Evolutionary conservation across 2,329 filamentous ascomycete species (phyloP).

Genomic region (Mariannaea elegans): DNA sequence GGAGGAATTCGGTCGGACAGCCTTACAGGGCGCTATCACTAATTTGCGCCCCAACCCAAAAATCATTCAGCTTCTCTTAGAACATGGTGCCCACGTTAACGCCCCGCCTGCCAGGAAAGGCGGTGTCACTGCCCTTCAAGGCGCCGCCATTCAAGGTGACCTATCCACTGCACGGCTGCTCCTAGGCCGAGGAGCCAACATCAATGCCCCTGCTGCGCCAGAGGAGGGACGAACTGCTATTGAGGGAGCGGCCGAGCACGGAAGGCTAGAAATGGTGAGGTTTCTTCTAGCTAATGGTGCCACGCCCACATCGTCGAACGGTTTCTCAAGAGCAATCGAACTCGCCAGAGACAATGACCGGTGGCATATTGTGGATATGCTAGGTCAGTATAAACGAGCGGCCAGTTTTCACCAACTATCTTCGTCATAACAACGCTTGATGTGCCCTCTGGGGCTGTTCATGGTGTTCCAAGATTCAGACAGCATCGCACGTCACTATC

Average conservation of each 20-base stretch:
- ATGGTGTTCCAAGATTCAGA: too few relatives aligned
- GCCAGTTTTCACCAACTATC: too few relatives aligned
- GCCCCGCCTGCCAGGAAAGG: not conserved
- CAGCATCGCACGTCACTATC: too few relatives aligned
- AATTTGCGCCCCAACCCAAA: not conserved
- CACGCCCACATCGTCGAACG: not conserved
- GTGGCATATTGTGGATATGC: not conserved
- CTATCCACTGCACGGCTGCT: not conserved
- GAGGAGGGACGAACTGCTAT: constrained; percentile 6
- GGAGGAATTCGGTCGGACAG: not conserved
- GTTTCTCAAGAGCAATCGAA: constrained; percentile 4
- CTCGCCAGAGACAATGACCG: constrained; percentile 1
- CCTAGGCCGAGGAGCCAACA: not conserved
- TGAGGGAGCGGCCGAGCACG: constrained; percentile 18
- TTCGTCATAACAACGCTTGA: too few relatives aligned
- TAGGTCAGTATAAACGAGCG: not conserved
- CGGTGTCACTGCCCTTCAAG: constrained; percentile 14
- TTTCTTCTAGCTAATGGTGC: constrained; percentile 1
- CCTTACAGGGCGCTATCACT: not conserved
- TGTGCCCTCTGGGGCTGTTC: too few relatives aligned
- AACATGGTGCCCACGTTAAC: not conserved
- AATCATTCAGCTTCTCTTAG: not conserved
- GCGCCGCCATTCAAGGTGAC: not conserved
- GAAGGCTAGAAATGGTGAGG: constrained; percentile 14
- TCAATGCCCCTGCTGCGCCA: not conserved